These are phyloP conservation scores for Cercophora scortea DNA, from an alignment of 495 filamentous ascomycete species.

Conservation along the genomic window DNA sequence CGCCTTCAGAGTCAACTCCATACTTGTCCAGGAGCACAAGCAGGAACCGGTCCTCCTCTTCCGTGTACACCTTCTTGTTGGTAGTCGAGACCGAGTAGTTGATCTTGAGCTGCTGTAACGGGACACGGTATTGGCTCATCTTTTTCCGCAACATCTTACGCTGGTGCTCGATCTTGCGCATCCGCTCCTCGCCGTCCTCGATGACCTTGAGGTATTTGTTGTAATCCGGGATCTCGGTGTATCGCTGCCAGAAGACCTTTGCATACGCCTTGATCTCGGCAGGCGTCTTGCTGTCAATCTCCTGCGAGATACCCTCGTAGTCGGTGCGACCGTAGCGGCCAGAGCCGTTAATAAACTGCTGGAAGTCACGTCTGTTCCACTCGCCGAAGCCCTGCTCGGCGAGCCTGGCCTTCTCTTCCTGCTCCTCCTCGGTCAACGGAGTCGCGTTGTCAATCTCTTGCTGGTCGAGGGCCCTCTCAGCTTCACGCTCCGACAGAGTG, in stretches of 20 bases:
- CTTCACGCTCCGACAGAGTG: slow-evolving; percentile 72
- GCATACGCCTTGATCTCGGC: slow-evolving; percentile 85
- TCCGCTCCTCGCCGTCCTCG: slow-evolving; percentile 84
- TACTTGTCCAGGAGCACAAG: slow-evolving; percentile 87
- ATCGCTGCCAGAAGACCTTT: slow-evolving; percentile 88
- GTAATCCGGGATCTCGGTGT: slow-evolving; percentile 81
- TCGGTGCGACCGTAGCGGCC: slow-evolving; percentile 84
- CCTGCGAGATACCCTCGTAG: slow-evolving; percentile 74
- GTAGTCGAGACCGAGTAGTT: slow-evolving; percentile 98
- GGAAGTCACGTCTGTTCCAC: slow-evolving; percentile 97
- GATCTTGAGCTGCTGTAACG: slow-evolving; percentile 94
- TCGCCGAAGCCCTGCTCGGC: slow-evolving; percentile 80
- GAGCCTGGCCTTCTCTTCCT: slow-evolving; percentile 70
- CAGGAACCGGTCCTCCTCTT: slow-evolving; percentile 96
- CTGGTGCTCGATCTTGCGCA: slow-evolving; percentile 82
- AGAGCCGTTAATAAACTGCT: slow-evolving; percentile 92
- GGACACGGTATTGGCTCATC: slow-evolving; percentile 90
- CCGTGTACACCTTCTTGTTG: slow-evolving; percentile 99
- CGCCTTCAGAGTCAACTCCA: slow-evolving; percentile 76
- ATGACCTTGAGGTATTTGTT: slow-evolving; percentile 79
- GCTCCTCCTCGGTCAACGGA: slow-evolving; percentile 83
- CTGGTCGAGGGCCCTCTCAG: slow-evolving; percentile 81
- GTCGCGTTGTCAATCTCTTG: slow-evolving; percentile 86
- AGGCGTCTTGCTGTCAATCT: slow-evolving; percentile 83
- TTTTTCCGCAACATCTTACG: slow-evolving; percentile 92